Base-by-base conservation (phyloP, 805 yeast species). In the Zygotorulaspora chibaensis region DNA sequence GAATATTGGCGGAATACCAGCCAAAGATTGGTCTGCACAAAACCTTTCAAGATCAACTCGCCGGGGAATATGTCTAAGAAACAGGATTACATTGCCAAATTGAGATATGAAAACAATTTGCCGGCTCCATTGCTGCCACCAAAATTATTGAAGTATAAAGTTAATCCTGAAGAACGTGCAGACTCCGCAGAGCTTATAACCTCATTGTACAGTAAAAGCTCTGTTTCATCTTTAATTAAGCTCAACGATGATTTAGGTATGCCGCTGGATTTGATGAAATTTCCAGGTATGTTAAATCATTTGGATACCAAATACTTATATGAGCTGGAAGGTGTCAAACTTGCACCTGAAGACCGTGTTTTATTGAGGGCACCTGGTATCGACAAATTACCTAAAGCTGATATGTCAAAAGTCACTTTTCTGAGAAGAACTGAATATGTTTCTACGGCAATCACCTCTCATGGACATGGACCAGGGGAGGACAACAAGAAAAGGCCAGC, bases 61-160 rank as follows among this genome's bases (percentile, higher is more conserved):
- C 8, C n/a, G 8, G 33, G 6, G 11, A 45, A 16, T 4, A 74
- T 75, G 74, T 68, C 74, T 1, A 69, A 61, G 51, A 79, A 81
- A 62, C 90, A 84, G 61, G 90, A 84, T 46, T 85, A 82, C 59
- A 80, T 85, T 45, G 95, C 95, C 38, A 83, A 84, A 55, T 79
- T 85, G 43, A 77, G 95, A 59, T 91, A 89, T 65, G 79, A 79
- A 48, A 93, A 93, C 63, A 85, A 80, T 58, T 73, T 93, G 18
- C 99, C 99, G 5, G 90, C 96, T 2, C 98, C 98, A 8, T 84
- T 91, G 18, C 75, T 93, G 50, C 88, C 96, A 38, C 97, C 99
- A 26, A 87, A 85, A 63, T 75, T 90, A 46, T 66, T 93, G 43
- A 77, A 81, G 40, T 77, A 81, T 53, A 63, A 68, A 30, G 57